Evolutionary conservation across 2,329 filamentous ascomycete species (phyloP), one percentile per base, ranked within the genome.

Genomic region (Monilinia aucupariae): DNA sequence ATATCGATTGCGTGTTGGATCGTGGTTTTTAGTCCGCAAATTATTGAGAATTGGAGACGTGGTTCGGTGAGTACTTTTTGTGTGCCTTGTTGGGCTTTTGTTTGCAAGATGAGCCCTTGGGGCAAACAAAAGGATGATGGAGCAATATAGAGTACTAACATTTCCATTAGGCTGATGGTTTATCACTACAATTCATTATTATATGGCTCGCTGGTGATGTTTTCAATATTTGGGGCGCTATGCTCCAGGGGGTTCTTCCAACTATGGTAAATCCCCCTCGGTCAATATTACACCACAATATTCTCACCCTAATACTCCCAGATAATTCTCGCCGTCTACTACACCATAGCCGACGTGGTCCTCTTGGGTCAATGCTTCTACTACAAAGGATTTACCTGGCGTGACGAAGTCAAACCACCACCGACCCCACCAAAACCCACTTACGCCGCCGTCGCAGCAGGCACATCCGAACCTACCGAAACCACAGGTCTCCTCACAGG

Each of bases 1-100:
- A 92, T 99, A 69, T 96, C 91, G 52, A 97, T 99, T 74, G 92
- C 92, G 58, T 97, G 92, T 75, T 74, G 94, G 94, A 90, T 97
- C 63, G 91, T 97, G 43, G 94, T 99, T 64, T 99, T 97, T 78
- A 94, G 91, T 0, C 94, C 94, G 2, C 94, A 99, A 71, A 97
- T 99, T 70, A 88, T 96, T 70, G 91, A 96, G 73, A 97, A 97
- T 74, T 97, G 96, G 78, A 87, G 87, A 67, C 85, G 92, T 62
- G 80, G 85, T 68, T 96, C 89, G 48, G 60, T 62, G 27, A 56
- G 60, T 62, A 41, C 30, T 22, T 25, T 41, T 51, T 20, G 6
- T 30, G 6, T 50, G 12, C 13, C 20, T 32, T 47, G 20, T 20
- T 32, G 37, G 39, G n/a, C 25, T 41, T 41, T 10, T 17, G 20